phyloP scores from a whole-genome alignment of 2,329 filamentous ascomycete species.

The Stachybotrys chlorohalonatus region DNA sequence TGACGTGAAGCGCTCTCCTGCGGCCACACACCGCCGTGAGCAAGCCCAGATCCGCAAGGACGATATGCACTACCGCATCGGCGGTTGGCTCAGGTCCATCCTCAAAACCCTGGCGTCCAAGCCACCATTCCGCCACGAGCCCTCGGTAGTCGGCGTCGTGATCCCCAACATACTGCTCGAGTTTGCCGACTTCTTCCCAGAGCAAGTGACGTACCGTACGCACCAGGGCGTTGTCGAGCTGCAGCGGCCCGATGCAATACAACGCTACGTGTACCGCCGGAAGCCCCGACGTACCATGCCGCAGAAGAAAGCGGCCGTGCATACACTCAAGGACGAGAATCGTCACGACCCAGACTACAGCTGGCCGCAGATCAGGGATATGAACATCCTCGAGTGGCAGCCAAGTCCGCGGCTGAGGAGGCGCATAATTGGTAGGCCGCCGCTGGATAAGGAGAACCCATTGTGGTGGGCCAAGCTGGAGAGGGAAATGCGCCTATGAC shows the following conservation, averaged over 20 bases:
- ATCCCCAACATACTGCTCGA: slow-evolving; percentile 23
- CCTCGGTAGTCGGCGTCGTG: slow-evolving; percentile 5
- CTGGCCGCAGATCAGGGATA: too few relatives aligned
- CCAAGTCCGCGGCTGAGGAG: neutral
- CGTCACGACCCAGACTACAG: too few relatives aligned
- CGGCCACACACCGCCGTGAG: slow-evolving; percentile 14
- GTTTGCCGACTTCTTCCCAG: slow-evolving; percentile 22
- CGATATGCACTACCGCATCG: slow-evolving; percentile 20
- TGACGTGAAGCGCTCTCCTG: slow-evolving; percentile 8
- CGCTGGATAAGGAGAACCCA: slow-evolving; percentile 1
- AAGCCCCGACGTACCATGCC: slow-evolving; percentile 16
- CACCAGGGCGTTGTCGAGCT: slow-evolving; percentile 19
- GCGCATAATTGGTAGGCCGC: neutral
- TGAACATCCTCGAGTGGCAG: slow-evolving; percentile 2
- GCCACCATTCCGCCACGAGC: slow-evolving; percentile 10
- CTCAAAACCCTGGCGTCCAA: slow-evolving; percentile 14
- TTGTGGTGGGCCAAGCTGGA: slow-evolving; percentile 20
- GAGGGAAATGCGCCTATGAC: neutral
- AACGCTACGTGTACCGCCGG: slow-evolving; percentile 12
- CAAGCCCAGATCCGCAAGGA: slow-evolving; percentile 21
- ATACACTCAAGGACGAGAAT: too few relatives aligned
- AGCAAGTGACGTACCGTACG: slow-evolving; percentile 20
- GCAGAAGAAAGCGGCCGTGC: slow-evolving; percentile 6
- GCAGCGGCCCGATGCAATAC: slow-evolving; percentile 9
- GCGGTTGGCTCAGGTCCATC: slow-evolving; percentile 15